Base-by-base conservation (phyloP, 371 early-diverging fungal species). In the Mortierella sp. region DNA sequence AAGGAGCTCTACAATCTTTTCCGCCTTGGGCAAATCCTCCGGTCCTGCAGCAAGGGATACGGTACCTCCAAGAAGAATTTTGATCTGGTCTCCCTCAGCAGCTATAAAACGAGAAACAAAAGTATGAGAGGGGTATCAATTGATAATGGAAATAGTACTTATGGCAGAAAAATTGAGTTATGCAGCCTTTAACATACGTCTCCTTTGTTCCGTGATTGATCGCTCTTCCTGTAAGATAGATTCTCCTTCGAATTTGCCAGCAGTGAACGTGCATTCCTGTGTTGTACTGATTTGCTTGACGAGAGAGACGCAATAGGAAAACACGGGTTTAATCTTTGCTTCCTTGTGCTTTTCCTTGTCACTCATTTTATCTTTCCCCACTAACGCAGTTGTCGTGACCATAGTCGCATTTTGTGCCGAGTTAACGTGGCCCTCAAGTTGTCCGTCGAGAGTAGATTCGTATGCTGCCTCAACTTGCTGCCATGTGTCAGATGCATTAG, bases 1-100 rank as follows among this genome's bases (percentile, higher is more conserved):
- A 10, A 86, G 59, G 11, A 86, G 69, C 59, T 86, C 86, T 11
- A 83, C 51, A 32, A 84, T 84, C 58, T 66, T 70, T 49, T 75
- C 83, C 1, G 70, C 68, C 39, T 76, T 76, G 22, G 66, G 70
- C 26, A 81, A 52, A 45, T 81, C 76, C 5, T 72, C 83, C 0
- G 73, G 40, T 8, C 70, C 67, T 22, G 76, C 83, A 5, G 73
- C 20, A 26, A 81, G 70, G 0, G 58, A 62, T 26, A 81, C 66
- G 5, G 83, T 81, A 20, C 83, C 83, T 63, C 83, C 83, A 2
- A 81, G 70, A n/a, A 43, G 60, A 54, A 70, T 70, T 24, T 51
- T 61, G 14, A 24, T 39, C 49, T 40, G 68, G 6, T 35, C 65
- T 16, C 69, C 72, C 57, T 72, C 75, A 24, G 64, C 61, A 20